phyloP scores from a whole-genome alignment of 2,329 filamentous ascomycete genomes.

The Colletotrichum ledebouriae region DNA sequence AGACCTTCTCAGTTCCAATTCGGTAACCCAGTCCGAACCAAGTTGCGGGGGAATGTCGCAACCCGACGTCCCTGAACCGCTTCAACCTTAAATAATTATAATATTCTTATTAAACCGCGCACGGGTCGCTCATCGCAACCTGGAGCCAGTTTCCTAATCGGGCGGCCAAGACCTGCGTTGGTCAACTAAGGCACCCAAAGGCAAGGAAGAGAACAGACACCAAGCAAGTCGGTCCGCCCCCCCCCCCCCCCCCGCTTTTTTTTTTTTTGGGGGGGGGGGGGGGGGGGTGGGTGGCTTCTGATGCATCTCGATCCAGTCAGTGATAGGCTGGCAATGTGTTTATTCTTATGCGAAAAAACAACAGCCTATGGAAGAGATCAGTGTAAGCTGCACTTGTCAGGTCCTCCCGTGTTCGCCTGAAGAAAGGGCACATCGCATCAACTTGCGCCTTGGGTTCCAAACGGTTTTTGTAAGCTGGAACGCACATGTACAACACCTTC shows the following conservation, averaged over 20 bases:
- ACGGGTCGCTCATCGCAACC: constrained; percentile 3
- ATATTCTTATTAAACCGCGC: background rate
- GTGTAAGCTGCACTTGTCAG: background rate
- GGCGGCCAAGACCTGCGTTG: constrained; percentile 13
- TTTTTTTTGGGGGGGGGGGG: background rate
- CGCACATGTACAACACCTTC: constrained; percentile 7
- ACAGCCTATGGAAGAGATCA: background rate
- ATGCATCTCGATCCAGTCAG: constrained; percentile 4
- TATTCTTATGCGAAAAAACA: too few species aligned
- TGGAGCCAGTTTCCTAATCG: constrained; percentile 19
- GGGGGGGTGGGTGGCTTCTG: background rate
- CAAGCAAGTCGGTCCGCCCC: too few species aligned
- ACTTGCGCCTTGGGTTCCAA: background rate
- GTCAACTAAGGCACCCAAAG: too few species aligned
- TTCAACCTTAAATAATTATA: background rate
- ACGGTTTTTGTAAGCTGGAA: background rate
- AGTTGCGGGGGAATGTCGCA: constrained; percentile 28
- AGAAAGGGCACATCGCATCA: constrained; percentile 7
- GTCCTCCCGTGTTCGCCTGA: background rate
- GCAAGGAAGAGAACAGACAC: background rate
- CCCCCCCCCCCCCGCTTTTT: too few species aligned
- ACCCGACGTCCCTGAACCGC: constrained; percentile 12
- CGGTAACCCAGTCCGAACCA: constrained; percentile 14
- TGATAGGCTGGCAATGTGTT: too few species aligned
- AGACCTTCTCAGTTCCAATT: background rate